Evolutionary conservation across 495 filamentous ascomycete species (phyloP).

Genomic region (Chaetomidium leptoderma): DNA sequence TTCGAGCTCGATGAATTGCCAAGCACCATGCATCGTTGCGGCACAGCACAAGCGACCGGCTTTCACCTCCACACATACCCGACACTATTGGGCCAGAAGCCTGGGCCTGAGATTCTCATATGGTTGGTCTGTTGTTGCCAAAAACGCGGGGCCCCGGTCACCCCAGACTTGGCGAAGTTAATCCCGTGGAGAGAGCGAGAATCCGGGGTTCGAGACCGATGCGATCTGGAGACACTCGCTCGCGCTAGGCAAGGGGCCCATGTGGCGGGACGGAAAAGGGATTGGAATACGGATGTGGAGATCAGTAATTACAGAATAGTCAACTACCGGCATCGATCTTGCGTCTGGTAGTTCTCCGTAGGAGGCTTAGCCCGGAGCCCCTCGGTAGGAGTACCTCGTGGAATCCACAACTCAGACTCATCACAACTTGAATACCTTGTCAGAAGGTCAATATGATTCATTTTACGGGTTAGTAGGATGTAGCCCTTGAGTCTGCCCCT

Average conservation of each 20-base stretch:
- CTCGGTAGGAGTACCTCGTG: too few relatives aligned
- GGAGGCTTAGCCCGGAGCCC: background rate
- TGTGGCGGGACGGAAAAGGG: background rate
- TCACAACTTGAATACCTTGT: too few relatives aligned
- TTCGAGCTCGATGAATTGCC: background rate
- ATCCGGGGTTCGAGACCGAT: background rate
- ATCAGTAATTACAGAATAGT: too few relatives aligned
- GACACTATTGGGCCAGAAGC: background rate
- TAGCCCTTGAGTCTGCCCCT: too few relatives aligned
- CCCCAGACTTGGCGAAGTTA: background rate
- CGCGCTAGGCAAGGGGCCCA: too few relatives aligned
- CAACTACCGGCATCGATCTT: background rate
- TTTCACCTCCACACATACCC: background rate
- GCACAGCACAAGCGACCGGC: background rate
- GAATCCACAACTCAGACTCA: too few relatives aligned
- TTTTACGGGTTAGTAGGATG: too few relatives aligned
- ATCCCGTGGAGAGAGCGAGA: background rate
- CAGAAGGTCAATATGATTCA: too few relatives aligned
- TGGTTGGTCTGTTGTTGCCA: background rate
- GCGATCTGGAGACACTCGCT: too few relatives aligned
- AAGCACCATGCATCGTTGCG: background rate
- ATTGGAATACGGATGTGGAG: too few relatives aligned
- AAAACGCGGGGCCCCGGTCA: slow-evolving; percentile 5
- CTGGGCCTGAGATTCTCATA: background rate
- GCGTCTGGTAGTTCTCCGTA: too few relatives aligned